Base-by-base conservation (phyloP, 352 stramenopile species). In the Globisporangium cederbergense region DNA sequence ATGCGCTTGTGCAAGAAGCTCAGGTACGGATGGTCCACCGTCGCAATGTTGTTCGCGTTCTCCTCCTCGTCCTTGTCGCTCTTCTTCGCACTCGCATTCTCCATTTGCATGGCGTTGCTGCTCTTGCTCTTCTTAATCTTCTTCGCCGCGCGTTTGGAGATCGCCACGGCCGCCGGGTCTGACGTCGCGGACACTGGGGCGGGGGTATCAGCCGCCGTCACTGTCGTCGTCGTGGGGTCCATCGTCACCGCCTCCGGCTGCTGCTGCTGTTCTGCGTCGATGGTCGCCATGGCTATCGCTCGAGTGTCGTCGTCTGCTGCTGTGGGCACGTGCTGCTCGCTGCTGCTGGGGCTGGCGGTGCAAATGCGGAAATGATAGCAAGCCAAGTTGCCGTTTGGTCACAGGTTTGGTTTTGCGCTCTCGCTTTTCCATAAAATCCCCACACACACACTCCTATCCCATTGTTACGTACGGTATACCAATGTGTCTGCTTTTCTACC, bases 1-100 rank as follows among this genome's bases (percentile, higher is more conserved):
- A 92, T 83, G 46, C 84, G 81, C 65, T 95, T 95, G 77, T 95
- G 77, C 60, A 95, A 58, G 53, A 93, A 84, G 49, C 80, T 90
- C 52, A 93, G 58, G 65, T 93, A 95, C 61, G 84, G 84, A 55
- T 95, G 84, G 64, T 91, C 81, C 25, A 87, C 59, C 30, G 69
- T 83, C 45, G 77, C 73, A 6, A 71, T 66, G 53, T 75, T 69
- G 60, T 73, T 72, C 32, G 68, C 70, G 60, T 62, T 75, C 51
- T 69, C 59, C 20, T 80, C 66, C 5, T 83, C 72, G 30, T 77
- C 75, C 34, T 87, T 67, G 30, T 58, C 49, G 63, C 65, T 36
- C 42, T 66, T 68, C 46, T 58, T 40, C 16, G 57, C 18, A 45
- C 42, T 42, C 6, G 28, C 32, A 28, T 10, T 7, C 1, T 32